Base-by-base conservation (phyloP, 768 basidiomycete species). In the Mycena alexandri region DNA sequence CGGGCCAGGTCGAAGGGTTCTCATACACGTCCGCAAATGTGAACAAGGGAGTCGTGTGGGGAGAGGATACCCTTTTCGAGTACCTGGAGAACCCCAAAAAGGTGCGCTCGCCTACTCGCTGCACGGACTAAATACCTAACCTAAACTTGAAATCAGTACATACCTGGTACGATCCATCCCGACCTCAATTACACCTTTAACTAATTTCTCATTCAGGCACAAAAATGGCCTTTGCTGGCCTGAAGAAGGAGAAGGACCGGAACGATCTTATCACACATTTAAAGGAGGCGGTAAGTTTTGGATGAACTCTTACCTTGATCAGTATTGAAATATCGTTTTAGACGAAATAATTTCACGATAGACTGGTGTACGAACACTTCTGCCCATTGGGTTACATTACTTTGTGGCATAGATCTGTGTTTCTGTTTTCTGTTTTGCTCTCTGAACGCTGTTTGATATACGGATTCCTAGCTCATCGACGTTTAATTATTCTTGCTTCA, bases 191-290 rank as follows among this genome's bases (percentile, higher is more conserved):
- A 38, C 38, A 11, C 4, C 14, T 10, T 11, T 11, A 11, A 38
- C 38, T 38, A 2, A 38, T 14, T 5, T 14, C 14, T 2, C 14
- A 9, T 38, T 38, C 38, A 38, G 38, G 38, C 38, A 98, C 96
- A 56, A 98, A 97, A 85, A 98, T 98, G 96, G 96, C 96, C 64
- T 98, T 98, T 74, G 95, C 96, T 71, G 97, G 97, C 75, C 83
- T 99, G 79, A 99, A 98, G 91, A 99, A 98, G 89, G 94, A 94
- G 12, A 95, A 96, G 87, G 96, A 98, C 80, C 91, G 96, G 83
- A 93, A 90, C 78, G 96, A 99, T 83, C 90, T 99, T 75, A 87
- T 98, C 75, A 89, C 95, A 65, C 89, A 85, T 78, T 85, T 96
- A 74, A 93, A 93, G 85, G 87, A 90, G 57, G 76, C 87, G 61